Evolutionary conservation across 2,329 filamentous ascomycete genomes (phyloP).

Genomic region (Talaromyces sp.): DNA sequence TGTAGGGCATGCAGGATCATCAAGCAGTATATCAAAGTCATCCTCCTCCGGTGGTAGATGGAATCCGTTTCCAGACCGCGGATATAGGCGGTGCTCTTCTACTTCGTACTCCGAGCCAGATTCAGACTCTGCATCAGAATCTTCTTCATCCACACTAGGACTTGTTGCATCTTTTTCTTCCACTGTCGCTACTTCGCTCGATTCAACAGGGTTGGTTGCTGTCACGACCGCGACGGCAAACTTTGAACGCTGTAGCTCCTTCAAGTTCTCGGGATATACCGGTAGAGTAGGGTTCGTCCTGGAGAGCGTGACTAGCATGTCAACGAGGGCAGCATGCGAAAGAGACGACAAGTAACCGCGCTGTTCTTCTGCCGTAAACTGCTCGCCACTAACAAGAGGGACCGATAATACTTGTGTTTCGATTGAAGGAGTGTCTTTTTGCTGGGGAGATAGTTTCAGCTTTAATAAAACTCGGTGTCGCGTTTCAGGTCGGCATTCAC

Average conservation of each 20-base stretch:
- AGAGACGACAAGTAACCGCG: constrained; percentile 63
- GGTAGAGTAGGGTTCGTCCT: constrained; percentile 64
- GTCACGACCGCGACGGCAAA: constrained; percentile 26
- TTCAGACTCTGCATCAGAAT: constrained; percentile 34
- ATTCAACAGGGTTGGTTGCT: constrained; percentile 9
- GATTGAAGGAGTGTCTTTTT: not conserved
- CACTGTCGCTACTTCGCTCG: not conserved
- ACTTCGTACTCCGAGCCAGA: constrained; percentile 44
- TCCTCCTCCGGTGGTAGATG: constrained; percentile 57
- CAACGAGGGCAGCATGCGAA: constrained; percentile 61
- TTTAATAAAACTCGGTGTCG: constrained; percentile 22
- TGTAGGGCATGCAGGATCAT: constrained; percentile 56
- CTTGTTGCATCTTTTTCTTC: not conserved
- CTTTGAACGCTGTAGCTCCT: constrained; percentile 26
- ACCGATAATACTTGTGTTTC: constrained; percentile 2
- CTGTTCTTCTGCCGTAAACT: constrained; percentile 50
- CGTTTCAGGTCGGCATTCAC: constrained; percentile 55
- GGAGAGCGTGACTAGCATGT: constrained; percentile 62
- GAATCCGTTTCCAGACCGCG: constrained; percentile 62
- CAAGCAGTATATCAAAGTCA: constrained; percentile 62
- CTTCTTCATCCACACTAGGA: not conserved
- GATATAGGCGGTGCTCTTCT: constrained; percentile 61
- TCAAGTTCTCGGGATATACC: constrained; percentile 55
- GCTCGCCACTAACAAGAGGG: constrained; percentile 31
- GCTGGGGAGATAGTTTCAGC: constrained; percentile 19